phyloP scores from a whole-genome alignment of 768 basidiomycete genomes.

The Psilocybe cyanescens region DNA sequence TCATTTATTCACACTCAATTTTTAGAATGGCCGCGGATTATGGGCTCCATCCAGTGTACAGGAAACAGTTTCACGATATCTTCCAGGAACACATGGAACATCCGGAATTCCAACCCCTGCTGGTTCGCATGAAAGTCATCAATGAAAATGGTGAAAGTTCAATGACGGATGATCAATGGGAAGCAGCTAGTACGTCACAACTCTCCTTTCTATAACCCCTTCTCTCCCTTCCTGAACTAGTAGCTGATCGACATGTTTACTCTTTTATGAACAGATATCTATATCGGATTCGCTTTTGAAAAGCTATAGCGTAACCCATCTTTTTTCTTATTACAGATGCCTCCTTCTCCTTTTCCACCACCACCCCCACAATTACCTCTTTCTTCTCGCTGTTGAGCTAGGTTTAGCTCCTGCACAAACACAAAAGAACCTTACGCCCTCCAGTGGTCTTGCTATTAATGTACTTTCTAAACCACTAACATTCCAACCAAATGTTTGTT shows the following conservation, averaged over 20 bases:
- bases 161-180: conserved; percentile 97
- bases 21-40: conserved; percentile 84
- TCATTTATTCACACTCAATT: neutral
- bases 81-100: conserved; percentile 81
- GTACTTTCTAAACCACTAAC: neutral
- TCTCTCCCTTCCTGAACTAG: neutral
- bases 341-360: neutral
- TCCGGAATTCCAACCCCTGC: conserved; percentile 79
- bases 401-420: neutral
- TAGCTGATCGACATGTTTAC: neutral
- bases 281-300: conserved; percentile 91
- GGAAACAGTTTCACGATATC: conserved; percentile 89
- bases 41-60: conserved; percentile 73
- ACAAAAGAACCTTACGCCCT: neutral
- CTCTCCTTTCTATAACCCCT: conserved; percentile 19
- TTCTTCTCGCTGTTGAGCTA: neutral
- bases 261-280: conserved; percentile 68
- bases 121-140: conserved; percentile 92
- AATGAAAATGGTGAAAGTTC: conserved; percentile 84
- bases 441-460: neutral
- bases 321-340: neutral
- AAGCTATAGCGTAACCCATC: conserved; percentile 45
- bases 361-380: neutral
- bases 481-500: neutral
- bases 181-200: conserved; percentile 88